Evolutionary conservation across 2,329 filamentous ascomycete species (phyloP).

Genomic region (Aspergillus neotritici): DNA sequence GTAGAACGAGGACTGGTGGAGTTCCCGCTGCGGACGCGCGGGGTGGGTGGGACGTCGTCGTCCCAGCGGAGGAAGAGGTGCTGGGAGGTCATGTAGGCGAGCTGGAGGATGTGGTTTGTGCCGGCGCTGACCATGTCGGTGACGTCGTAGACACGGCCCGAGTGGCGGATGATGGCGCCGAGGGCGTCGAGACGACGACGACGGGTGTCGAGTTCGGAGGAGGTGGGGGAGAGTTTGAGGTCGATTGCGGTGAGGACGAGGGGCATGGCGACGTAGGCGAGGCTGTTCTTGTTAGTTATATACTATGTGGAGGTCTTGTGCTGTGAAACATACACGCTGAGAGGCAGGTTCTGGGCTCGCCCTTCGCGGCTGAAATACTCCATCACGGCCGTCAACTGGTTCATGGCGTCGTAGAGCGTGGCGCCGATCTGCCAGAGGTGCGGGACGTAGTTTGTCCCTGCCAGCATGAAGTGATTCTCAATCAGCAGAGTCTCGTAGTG

Average conservation of each 20-base stretch:
- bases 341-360: conserved; percentile 44
- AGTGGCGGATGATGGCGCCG: conserved; percentile 20
- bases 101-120: conserved; percentile 22
- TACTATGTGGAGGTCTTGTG: neutral
- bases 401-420: conserved; percentile 44
- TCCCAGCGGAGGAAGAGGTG: conserved; percentile 18
- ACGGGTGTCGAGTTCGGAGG: conserved; percentile 10
- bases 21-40: neutral
- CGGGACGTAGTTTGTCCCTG: conserved; percentile 38
- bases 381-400: conserved; percentile 43
- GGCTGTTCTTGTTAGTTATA: conserved; percentile 5
- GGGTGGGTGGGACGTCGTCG: neutral
- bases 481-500: conserved; percentile 46
- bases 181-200: conserved; percentile 17
- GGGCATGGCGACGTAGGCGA: conserved; percentile 24
- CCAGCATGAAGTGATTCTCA: conserved; percentile 31
- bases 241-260: conserved; percentile 25
- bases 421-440: conserved; percentile 24
- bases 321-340: conserved; percentile 40
- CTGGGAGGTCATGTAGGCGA: conserved; percentile 21
- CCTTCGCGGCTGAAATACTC: conserved; percentile 45
- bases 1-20: no score
- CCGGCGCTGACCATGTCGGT: conserved; percentile 22
- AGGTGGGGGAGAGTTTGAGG: conserved; percentile 21
- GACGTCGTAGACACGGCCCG: conserved; percentile 21